Evolutionary conservation across 768 basidiomycete genomes (phyloP).

Genomic region (Auricularia sp.): DNA sequence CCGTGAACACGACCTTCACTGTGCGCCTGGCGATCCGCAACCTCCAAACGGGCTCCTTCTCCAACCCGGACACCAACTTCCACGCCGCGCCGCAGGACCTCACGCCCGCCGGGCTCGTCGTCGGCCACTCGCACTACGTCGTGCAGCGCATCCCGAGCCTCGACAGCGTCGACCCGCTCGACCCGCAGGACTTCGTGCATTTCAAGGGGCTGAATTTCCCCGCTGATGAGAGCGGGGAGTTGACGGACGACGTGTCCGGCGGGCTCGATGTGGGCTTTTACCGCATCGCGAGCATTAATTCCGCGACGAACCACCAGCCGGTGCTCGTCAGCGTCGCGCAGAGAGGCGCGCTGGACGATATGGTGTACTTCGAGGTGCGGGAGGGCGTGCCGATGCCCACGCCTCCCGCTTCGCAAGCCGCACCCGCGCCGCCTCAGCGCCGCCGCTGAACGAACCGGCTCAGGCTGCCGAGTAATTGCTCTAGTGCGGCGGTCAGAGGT

Average conservation of each 20-base stretch:
- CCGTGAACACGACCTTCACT: not conserved
- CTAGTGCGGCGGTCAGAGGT: no score
- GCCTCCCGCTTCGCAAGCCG: not conserved
- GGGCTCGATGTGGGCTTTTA: slow-evolving; percentile 54
- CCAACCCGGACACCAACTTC: not conserved
- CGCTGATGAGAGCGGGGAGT: slow-evolving; percentile 26
- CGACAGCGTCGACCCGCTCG: slow-evolving; percentile 30
- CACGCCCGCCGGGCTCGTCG: slow-evolving; percentile 25
- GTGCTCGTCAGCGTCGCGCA: slow-evolving; percentile 48
- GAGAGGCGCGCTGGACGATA: slow-evolving; percentile 51
- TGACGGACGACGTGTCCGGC: slow-evolving; percentile 38
- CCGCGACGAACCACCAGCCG: slow-evolving; percentile 49
- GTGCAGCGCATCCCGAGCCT: slow-evolving; percentile 36
- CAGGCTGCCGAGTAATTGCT: no score
- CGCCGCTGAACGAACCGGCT: no score
- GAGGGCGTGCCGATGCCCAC: not conserved
- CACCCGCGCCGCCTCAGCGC: no score
- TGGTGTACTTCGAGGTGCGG: slow-evolving; percentile 28
- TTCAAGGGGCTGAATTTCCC: slow-evolving; percentile 38
- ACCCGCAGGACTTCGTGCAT: slow-evolving; percentile 46
- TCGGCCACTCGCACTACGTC: slow-evolving; percentile 50
- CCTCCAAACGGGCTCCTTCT: slow-evolving; percentile 8
- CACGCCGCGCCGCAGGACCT: slow-evolving; percentile 43
- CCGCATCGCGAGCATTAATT: slow-evolving; percentile 46
- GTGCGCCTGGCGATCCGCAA: slow-evolving; percentile 20